Conservation (phyloP, 148 eudicot species). For the Mesembryanthemum crystallinum region DNA sequence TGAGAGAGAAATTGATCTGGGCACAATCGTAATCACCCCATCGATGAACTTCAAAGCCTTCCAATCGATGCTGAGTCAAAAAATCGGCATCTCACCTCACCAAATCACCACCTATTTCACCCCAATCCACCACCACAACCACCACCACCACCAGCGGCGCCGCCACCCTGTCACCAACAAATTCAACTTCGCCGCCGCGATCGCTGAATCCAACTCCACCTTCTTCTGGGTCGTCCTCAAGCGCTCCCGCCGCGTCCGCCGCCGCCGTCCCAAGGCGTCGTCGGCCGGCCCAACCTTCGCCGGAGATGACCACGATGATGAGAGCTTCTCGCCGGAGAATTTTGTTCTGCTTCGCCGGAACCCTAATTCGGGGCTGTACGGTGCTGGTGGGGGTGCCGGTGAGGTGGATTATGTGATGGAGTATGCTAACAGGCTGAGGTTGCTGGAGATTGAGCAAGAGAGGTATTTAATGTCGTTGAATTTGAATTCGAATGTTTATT, state of each 20-base stretch:
- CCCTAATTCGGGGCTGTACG: background rate
- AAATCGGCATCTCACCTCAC: slow-evolving; percentile 65
- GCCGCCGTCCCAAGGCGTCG: slow-evolving; percentile 20
- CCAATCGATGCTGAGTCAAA: slow-evolving; percentile 40
- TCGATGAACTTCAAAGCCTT: slow-evolving; percentile 51
- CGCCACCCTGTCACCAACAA: slow-evolving; percentile 55
- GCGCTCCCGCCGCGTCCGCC: slow-evolving; percentile 43
- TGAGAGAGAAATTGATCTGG: slow-evolving; percentile 50
- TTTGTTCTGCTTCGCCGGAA: slow-evolving; percentile 28
- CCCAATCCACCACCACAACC: background rate
- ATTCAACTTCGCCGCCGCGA: slow-evolving; percentile 42
- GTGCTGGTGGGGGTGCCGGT: background rate
- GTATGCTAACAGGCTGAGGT: slow-evolving; percentile 17
- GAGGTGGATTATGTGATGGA: slow-evolving; percentile 13
- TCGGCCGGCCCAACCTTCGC: too few relatives aligned
- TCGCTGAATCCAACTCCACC: slow-evolving; percentile 10
- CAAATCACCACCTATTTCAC: slow-evolving; percentile 59
- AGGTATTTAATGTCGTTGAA: slow-evolving; percentile 35
- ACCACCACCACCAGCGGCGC: slow-evolving; percentile 31
- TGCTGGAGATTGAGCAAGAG: slow-evolving; percentile 36
- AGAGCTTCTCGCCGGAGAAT: slow-evolving; percentile 20
- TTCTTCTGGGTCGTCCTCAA: slow-evolving; percentile 55
- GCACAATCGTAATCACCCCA: slow-evolving; percentile 38
- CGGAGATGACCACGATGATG: background rate
- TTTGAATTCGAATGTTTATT: slow-evolving; percentile 37